Evolutionary conservation across 352 stramenopile genomes (phyloP).

Genomic region (Globisporangium carolinianum): DNA sequence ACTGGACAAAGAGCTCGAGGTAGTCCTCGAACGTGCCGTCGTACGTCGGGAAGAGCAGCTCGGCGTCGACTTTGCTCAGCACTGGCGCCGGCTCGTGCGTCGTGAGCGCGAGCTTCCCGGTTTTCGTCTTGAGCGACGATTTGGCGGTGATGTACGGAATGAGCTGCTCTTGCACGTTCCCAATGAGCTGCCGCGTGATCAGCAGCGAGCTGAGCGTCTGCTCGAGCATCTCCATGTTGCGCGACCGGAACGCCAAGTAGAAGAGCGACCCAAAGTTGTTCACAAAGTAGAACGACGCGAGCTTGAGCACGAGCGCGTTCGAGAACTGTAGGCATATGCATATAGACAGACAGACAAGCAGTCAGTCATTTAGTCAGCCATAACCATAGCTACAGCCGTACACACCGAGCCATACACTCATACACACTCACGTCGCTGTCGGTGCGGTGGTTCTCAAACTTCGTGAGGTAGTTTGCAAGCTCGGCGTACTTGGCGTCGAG

Average conservation of each 20-base stretch:
- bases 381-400: not conserved
- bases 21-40: conserved; percentile 92
- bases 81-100: conserved; percentile 35
- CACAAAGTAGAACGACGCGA: conserved; percentile 97
- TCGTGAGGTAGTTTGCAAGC: conserved; percentile 89
- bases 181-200: conserved; percentile 77
- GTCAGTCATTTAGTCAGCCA: not conserved
- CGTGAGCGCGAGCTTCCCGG: conserved; percentile 64
- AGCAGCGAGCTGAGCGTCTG: conserved; percentile 85
- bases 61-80: conserved; percentile 66
- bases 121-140: conserved; percentile 80
- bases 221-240: conserved; percentile 84
- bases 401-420: conserved; percentile 6
- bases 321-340: conserved; percentile 44
- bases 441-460: conserved; percentile 91
- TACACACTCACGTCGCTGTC: conserved; percentile 61
- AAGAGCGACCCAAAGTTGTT: conserved; percentile 97
- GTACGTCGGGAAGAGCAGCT: conserved; percentile 77
- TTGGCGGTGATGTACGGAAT: conserved; percentile 74
- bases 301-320: conserved; percentile 95
- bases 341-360: not conserved
- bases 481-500: conserved; percentile 85
- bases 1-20: conserved; percentile 91
- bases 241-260: conserved; percentile 92
- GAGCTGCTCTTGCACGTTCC: conserved; percentile 73